Evolutionary conservation across 2,329 filamentous ascomycete species (phyloP).

Genomic region (Raffaelea deltoideospora): DNA sequence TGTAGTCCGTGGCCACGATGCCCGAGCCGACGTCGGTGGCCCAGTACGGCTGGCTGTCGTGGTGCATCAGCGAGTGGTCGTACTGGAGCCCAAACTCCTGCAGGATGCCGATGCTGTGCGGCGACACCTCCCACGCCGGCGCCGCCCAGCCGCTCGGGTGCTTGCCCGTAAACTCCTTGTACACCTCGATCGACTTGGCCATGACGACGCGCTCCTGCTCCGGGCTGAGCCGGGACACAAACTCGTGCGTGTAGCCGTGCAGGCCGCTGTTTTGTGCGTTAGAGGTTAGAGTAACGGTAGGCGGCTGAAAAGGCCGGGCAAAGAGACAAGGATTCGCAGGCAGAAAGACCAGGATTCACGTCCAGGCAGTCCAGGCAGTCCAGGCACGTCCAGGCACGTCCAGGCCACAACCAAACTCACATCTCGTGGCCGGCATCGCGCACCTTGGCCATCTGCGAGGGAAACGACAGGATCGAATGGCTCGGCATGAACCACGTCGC

Average conservation of each 20-base stretch:
- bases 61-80: slow-evolving; percentile 50
- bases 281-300: too few species aligned
- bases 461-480: slow-evolving; percentile 31
- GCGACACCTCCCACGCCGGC: slow-evolving; percentile 58
- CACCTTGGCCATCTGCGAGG: slow-evolving; percentile 25
- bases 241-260: slow-evolving; percentile 17
- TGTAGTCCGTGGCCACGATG: slow-evolving; percentile 35
- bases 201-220: slow-evolving; percentile 64
- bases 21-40: slow-evolving; percentile 20
- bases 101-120: slow-evolving; percentile 48
- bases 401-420: not conserved
- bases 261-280: too few species aligned
- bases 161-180: slow-evolving; percentile 22
- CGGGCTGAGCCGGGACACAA: slow-evolving; percentile 38
- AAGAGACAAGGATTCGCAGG: too few species aligned
- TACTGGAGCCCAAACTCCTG: slow-evolving; percentile 54
- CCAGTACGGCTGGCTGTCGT: slow-evolving; percentile 50
- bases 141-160: slow-evolving; percentile 56
- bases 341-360: too few species aligned
- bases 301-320: too few species aligned
- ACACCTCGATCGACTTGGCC: slow-evolving; percentile 35
- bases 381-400: too few species aligned
- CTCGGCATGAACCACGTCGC: slow-evolving; percentile 36
- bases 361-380: too few species aligned
- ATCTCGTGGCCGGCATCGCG: slow-evolving; percentile 31